phyloP scores from a whole-genome alignment of 2,329 filamentous ascomycete genomes.

The Parascedosporium putredinis region DNA sequence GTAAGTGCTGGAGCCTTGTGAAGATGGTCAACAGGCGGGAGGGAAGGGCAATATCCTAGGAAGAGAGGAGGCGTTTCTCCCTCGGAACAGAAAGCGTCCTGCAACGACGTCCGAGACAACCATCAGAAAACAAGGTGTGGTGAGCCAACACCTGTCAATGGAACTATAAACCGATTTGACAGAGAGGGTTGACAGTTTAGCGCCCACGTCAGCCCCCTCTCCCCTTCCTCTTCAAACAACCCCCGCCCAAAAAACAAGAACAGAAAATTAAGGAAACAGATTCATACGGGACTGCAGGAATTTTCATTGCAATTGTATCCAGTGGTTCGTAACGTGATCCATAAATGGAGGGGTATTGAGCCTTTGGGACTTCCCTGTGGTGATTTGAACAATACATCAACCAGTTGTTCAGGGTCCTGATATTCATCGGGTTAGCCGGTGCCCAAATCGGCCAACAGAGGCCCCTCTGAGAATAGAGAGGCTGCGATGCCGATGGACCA shows the following conservation, averaged over 20 bases:
- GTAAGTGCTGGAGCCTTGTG: too few relatives aligned
- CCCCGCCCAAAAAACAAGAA: background rate
- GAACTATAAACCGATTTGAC: background rate
- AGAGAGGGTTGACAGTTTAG: background rate
- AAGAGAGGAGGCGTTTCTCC: background rate
- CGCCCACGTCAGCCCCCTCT: background rate
- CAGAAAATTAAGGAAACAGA: background rate
- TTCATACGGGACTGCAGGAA: background rate
- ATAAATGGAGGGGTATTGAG: background rate
- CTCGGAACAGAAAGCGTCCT: too few relatives aligned
- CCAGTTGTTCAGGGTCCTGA: too few relatives aligned
- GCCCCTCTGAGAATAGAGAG: too few relatives aligned
- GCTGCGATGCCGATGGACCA: too few relatives aligned
- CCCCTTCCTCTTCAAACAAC: too few relatives aligned
- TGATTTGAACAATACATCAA: too few relatives aligned
- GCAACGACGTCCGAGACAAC: background rate
- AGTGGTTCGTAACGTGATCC: too few relatives aligned
- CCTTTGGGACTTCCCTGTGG: background rate
- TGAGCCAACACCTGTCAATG: background rate
- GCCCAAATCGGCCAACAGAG: too few relatives aligned
- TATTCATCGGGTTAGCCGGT: too few relatives aligned
- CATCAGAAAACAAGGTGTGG: slow-evolving; percentile 1
- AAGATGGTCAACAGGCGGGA: background rate
- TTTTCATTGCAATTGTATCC: background rate
- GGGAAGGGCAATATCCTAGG: background rate